phyloP scores from a whole-genome alignment of 495 filamentous ascomycete species.

The Neurospora cerealis region DNA sequence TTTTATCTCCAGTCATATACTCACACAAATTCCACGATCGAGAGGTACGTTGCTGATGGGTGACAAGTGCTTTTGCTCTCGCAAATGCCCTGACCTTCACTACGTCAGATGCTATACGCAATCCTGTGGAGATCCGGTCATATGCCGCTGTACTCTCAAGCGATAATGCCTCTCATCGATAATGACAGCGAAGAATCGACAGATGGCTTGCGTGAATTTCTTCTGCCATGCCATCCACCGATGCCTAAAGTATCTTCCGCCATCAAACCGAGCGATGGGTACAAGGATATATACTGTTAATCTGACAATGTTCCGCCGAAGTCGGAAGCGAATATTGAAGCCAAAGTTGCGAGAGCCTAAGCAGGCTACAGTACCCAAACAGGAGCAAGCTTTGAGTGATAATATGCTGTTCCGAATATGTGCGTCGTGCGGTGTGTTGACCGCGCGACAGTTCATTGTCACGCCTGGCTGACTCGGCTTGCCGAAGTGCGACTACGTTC shows the following conservation, averaged over 20 bases:
- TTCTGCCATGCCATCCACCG: not conserved
- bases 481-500: slow-evolving; percentile 54
- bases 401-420: not conserved
- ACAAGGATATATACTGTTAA: not conserved
- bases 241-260: not conserved
- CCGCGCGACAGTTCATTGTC: slow-evolving; percentile 4
- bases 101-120: not conserved
- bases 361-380: not conserved
- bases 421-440: not conserved
- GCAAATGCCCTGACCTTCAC: not conserved
- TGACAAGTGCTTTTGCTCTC: not conserved
- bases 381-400: not conserved
- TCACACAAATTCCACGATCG: not conserved
- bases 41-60: not conserved
- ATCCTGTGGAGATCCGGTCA: not conserved
- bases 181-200: not conserved
- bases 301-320: not conserved
- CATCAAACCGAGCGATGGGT: not conserved
- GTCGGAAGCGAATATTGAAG: not conserved
- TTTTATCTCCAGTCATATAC: not conserved
- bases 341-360: not conserved
- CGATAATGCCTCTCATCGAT: not conserved
- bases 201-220: not conserved
- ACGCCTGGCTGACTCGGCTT: slow-evolving; percentile 37
- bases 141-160: not conserved